These are phyloP conservation scores for Schizosaccharomyces octosporus DNA, from an alignment of 805 yeast genomes.

Conservation along the genomic window DNA sequence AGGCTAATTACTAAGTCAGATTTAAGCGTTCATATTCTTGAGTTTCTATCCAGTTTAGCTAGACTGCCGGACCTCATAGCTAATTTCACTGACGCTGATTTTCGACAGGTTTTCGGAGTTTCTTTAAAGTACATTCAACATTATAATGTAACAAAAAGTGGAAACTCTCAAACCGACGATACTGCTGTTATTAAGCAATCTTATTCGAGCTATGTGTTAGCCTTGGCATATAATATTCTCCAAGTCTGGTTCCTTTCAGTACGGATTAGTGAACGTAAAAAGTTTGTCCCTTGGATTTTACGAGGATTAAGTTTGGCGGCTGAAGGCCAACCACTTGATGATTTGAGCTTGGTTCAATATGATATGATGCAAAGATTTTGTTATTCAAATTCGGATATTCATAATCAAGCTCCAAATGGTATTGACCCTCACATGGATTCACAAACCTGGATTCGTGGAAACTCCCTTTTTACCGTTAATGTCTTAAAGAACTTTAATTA, in stretches of 20 bases:
- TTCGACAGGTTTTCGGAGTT: conserved; percentile 57
- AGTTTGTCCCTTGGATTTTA: conserved; percentile 36
- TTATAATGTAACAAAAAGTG: conserved; percentile 20
- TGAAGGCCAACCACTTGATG: conserved; percentile 13
- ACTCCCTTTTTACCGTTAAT: background rate
- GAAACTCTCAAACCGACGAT: background rate
- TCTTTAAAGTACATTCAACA: conserved; percentile 58
- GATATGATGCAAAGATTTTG: conserved; percentile 49
- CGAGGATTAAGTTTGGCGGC: conserved; percentile 25
- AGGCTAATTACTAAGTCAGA: conserved; percentile 46
- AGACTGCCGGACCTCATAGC: conserved; percentile 42
- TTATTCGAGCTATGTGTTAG: conserved; percentile 33
- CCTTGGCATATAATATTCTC: conserved; percentile 43
- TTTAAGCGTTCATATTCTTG: conserved; percentile 50
- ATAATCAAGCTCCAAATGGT: conserved; percentile 5
- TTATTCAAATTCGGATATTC: conserved; percentile 16
- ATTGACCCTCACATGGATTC: conserved; percentile 6
- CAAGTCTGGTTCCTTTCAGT: conserved; percentile 49
- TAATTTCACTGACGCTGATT: conserved; percentile 53
- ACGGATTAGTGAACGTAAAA: conserved; percentile 29
- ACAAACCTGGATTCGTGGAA: conserved; percentile 3
- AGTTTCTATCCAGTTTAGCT: conserved; percentile 42
- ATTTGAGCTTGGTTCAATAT: background rate
- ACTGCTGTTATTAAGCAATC: background rate
- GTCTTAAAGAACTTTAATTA: conserved; percentile 4